These are phyloP conservation scores for Botryotinia narcissicola DNA, from an alignment of 2,329 filamentous ascomycete genomes.

Conservation along the genomic window DNA sequence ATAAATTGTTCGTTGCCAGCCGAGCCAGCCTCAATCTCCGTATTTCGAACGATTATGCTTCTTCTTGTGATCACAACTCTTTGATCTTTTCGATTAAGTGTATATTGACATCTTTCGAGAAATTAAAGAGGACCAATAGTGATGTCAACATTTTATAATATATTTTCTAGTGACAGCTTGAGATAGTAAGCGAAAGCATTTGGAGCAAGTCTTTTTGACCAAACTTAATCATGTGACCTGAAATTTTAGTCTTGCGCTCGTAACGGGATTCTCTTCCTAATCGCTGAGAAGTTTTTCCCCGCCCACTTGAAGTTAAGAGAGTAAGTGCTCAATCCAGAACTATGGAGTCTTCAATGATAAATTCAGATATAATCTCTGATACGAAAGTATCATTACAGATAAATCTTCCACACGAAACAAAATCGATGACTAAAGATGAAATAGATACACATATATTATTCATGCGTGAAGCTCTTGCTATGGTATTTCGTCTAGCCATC, in stretches of 20 bases:
- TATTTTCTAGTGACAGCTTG: not conserved
- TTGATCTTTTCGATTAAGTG: not conserved
- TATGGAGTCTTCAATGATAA: not conserved
- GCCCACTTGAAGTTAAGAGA: not conserved
- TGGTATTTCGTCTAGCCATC: slow-evolving; percentile 54
- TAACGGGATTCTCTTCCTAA: not conserved
- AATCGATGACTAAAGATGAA: slow-evolving; percentile 25
- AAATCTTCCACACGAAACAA: slow-evolving; percentile 8
- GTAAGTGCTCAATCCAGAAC: not conserved
- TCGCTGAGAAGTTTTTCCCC: not conserved
- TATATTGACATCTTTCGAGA: not conserved
- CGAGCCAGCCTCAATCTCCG: not conserved
- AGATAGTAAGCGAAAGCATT: not conserved
- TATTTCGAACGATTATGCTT: not conserved
- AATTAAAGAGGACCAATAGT: not conserved
- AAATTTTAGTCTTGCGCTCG: not conserved
- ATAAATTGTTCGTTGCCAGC: not conserved
- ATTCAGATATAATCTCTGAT: not conserved
- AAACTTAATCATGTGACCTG: not conserved
- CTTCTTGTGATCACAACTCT: not conserved
- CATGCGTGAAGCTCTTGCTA: slow-evolving; percentile 81
- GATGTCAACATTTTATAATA: not conserved
- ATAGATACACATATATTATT: slow-evolving; percentile 53
- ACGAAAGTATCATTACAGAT: not conserved
- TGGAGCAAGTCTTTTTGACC: not conserved